Evolutionary conservation across 1,139 yeast genomes (phyloP), one percentile per base, ranked within the genome.

Genomic region (Yamadazyma friedrichii): DNA sequence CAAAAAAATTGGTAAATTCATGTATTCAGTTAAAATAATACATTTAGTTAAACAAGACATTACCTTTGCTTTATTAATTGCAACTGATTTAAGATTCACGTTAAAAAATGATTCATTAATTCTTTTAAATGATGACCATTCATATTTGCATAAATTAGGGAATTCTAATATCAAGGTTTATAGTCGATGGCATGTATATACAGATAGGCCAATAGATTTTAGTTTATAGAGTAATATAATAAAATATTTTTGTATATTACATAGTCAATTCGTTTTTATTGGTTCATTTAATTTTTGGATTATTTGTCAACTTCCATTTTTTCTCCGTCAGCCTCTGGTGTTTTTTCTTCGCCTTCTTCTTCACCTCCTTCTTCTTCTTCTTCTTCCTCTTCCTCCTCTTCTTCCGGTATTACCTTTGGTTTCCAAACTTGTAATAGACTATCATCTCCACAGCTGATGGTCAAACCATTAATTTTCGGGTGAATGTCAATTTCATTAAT

Each of bases 401-500:
- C 70, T 1, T 52, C 61, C n/a, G 50, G 49, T 15, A 69, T 45
- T 11, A 72, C 64, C 54, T 76, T 71, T 10, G 79, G 76, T 50
- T 71, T 76, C 80, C 80, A 78, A 13, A 78, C 61, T 52, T 78
- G 82, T 36, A 78, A 56, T 45, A 78, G 63, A 36, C 65, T 67
- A 50, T 78, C 84, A 51, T 76, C 80, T 0, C 80, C 82, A 43
- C 74, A 73, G 38, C 76, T 68, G 6, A 72, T 70, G 38, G 65
- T 61, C 12, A 77, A 54, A 38, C 67, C 64, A 31, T 58, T 61
- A 35, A 78, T 57, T 27, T 38, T 50, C 3, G 82, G 81, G 52
- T 77, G 82, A 48, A 77, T 63, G 42, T 68, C 78, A 24, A 74
- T 62, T 44, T 73, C 80, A 50, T 75, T 70, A 36, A 78, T 64